Base-by-base conservation (phyloP, 169 alveolate species). In the Besnoitia besnoiti region DNA sequence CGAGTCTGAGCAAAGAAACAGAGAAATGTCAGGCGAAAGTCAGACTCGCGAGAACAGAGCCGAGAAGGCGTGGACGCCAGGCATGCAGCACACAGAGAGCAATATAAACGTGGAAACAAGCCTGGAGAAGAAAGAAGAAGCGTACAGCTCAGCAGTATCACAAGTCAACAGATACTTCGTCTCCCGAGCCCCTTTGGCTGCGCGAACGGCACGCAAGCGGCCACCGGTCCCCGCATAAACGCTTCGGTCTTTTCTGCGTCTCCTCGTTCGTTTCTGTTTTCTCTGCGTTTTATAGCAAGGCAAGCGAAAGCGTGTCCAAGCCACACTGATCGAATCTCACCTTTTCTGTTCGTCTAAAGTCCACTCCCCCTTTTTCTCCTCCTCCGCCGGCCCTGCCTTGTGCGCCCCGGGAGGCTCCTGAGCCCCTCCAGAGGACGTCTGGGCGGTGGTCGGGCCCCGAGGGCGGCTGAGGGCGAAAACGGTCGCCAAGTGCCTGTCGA, bases 271-370 rank as follows among this genome's bases (percentile, higher is more conserved):
- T n/a, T n/a, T n/a, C n/a, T n/a, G n/a, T n/a, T n/a, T n/a, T n/a
- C n/a, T n/a, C n/a, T n/a, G n/a, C n/a, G n/a, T n/a, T n/a, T n/a
- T n/a, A n/a, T n/a, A n/a, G n/a, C n/a, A n/a, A n/a, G n/a, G n/a
- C n/a, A n/a, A n/a, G n/a, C n/a, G n/a, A n/a, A n/a, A n/a, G n/a
- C n/a, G n/a, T n/a, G n/a, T n/a, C n/a, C n/a, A n/a, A n/a, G n/a
- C n/a, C n/a, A n/a, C n/a, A n/a, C n/a, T n/a, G n/a, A n/a, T n/a
- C n/a, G 35, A 27, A 14, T 24, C 94, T 49, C 39, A 92, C 91
- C 76, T 92, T 76, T 30, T 49, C 33, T 87, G 91, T 62, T 92
- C 91, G 19, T 85, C 90, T 33, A 42, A 76, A 49, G 94, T 90
- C 93, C 93, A 90, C 3, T 90, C 90, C 10, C 30, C 47, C 85